Percentiles rank a stretch among this genome's conserved stretches.
Conservation (phyloP, 169 alveolate species). For the Plasmodium knowlesi region DNA sequence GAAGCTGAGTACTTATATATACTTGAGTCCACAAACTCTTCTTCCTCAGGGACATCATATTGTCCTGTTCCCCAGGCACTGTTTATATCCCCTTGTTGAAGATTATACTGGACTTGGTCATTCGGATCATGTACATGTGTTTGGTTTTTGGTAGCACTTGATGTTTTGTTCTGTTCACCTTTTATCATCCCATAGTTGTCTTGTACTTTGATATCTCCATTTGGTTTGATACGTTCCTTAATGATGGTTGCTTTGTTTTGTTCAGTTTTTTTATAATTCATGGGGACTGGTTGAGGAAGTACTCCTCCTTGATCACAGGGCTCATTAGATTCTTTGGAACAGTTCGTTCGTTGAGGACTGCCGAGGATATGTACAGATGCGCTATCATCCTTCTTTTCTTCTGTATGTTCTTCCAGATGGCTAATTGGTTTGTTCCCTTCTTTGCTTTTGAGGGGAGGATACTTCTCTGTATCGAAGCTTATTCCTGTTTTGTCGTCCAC, state of each 20-base stretch:
- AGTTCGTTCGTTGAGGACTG: background rate
- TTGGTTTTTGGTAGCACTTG: background rate
- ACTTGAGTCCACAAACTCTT: background rate
- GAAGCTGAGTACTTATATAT: slow-evolving; percentile 51
- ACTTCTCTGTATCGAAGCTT: background rate
- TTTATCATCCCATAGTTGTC: background rate
- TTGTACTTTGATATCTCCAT: background rate
- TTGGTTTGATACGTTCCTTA: too few relatives aligned
- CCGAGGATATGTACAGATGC: background rate
- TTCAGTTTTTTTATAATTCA: too few relatives aligned
- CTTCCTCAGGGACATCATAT: background rate
- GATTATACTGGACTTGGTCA: background rate
- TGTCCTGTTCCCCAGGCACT: background rate
- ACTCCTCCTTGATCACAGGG: background rate
- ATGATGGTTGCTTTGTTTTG: background rate
- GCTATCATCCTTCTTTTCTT: background rate
- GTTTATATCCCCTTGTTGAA: too few relatives aligned
- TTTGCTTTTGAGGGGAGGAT: background rate
- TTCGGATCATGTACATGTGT: background rate
- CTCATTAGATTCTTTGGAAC: background rate
- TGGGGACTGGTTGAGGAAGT: background rate
- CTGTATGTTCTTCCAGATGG: background rate
- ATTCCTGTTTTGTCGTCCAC: background rate
- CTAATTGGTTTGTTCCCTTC: background rate
- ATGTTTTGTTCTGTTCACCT: background rate